Evolutionary conservation across 257 asterid species (phyloP).

Genomic region (Cynanchum wilfordii): DNA sequence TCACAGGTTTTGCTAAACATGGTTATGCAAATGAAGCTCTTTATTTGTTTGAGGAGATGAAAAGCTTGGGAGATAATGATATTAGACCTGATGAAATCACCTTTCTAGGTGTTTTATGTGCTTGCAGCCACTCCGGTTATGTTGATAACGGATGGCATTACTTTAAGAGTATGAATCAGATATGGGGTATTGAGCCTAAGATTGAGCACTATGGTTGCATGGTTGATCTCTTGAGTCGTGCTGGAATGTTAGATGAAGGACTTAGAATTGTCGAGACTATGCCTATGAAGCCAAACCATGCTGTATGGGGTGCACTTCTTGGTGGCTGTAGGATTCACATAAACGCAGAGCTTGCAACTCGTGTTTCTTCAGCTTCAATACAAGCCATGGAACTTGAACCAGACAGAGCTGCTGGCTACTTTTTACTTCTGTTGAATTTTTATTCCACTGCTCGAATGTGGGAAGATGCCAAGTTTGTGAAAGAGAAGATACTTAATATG

Average conservation of each 20-base stretch:
- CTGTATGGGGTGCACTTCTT: constrained; percentile 83
- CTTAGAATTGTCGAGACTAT: constrained; percentile 46
- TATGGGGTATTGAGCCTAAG: constrained; percentile 49
- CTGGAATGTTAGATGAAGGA: constrained; percentile 71
- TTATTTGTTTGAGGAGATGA: constrained; percentile 53
- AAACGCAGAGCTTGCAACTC: constrained; percentile 54
- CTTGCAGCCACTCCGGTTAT: constrained; percentile 79
- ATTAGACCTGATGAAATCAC: constrained; percentile 57
- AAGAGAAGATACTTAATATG: constrained; percentile 44
- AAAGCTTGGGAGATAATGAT: constrained; percentile 23
- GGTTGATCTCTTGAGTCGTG: constrained; percentile 82
- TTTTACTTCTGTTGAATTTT: constrained; percentile 57
- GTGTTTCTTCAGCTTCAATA: constrained; percentile 43
- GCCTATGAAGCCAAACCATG: constrained; percentile 77
- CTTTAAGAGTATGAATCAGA: constrained; percentile 48
- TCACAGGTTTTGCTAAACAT: constrained; percentile 68
- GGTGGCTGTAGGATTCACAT: constrained; percentile 72
- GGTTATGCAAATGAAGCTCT: constrained; percentile 66
- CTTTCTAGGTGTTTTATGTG: constrained; percentile 59
- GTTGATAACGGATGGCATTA: constrained; percentile 49
- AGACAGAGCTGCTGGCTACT: constrained; percentile 47
- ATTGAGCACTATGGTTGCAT: constrained; percentile 80
- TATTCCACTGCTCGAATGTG: constrained; percentile 64
- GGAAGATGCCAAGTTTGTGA: constrained; percentile 51
- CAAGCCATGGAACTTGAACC: constrained; percentile 44